phyloP scores from a whole-genome alignment of 495 filamentous ascomycete genomes.

The Trichoderma asperelloides region DNA sequence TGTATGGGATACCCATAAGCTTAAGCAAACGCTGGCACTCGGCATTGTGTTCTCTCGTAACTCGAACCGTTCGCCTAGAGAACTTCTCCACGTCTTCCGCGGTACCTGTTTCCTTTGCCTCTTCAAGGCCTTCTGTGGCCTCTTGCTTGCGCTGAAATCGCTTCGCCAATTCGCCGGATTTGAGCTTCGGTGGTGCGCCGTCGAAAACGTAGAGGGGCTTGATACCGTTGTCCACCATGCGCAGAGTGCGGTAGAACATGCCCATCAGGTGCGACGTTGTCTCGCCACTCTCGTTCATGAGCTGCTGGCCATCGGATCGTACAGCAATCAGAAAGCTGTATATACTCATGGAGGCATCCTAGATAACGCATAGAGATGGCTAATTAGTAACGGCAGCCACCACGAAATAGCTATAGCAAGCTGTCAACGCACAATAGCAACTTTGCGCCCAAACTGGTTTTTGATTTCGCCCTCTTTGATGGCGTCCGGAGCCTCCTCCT shows the following conservation, averaged over 20 bases:
- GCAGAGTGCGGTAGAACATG: conserved; percentile 97
- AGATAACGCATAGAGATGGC: not conserved
- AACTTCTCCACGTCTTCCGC: conserved; percentile 98
- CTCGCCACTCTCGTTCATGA: conserved; percentile 87
- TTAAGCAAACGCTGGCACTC: conserved; percentile 87
- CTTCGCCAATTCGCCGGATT: conserved; percentile 91
- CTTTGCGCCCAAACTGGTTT: conserved; percentile 93
- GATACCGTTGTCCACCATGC: conserved; percentile 97
- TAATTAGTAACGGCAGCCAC: conserved; percentile 10
- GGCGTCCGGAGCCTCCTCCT: conserved; percentile 86
- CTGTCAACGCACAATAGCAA: conserved; percentile 75
- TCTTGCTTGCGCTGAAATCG: conserved; percentile 85
- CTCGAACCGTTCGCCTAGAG: conserved; percentile 83
- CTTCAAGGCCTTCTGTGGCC: conserved; percentile 78
- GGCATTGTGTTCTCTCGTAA: conserved; percentile 91
- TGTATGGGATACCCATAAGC: conserved; percentile 93
- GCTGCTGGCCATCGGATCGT: conserved; percentile 88
- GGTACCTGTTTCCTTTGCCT: conserved; percentile 95
- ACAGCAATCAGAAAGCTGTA: conserved; percentile 98
- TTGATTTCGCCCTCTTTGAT: conserved; percentile 96
- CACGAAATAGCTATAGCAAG: not conserved
- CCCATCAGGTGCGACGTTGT: conserved; percentile 98
- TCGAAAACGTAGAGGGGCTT: conserved; percentile 98
- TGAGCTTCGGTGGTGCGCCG: conserved; percentile 90
- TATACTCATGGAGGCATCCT: conserved; percentile 98